A percentile compares a stretch with the other conserved stretches of the same genome.
These are phyloP conservation scores for Penicillium sp. DNA, from an alignment of 2,329 filamentous ascomycete genomes.

Conservation along the genomic window DNA sequence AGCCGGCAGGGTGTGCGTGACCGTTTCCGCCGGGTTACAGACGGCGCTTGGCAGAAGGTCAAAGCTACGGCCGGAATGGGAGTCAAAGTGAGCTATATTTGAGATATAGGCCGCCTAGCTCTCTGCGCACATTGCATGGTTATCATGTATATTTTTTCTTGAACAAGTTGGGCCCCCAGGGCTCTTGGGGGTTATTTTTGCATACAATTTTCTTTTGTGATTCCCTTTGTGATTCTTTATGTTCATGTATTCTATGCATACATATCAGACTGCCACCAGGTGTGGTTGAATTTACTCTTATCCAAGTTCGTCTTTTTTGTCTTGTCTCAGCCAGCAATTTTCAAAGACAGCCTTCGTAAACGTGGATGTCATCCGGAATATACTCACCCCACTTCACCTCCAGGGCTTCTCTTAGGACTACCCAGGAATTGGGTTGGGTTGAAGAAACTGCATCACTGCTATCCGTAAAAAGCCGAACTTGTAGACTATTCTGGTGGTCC, in stretches of 20 bases:
- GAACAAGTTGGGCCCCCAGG: conserved; percentile 5
- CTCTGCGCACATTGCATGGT: conserved; percentile 8
- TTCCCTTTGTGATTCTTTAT: conserved; percentile 10
- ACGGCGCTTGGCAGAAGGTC: conserved; percentile 74
- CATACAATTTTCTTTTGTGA: conserved; percentile 21
- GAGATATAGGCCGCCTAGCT: conserved; percentile 10
- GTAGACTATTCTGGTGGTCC: background rate
- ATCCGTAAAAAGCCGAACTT: background rate
- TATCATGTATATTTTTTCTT: conserved; percentile 14
- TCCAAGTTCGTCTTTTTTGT: background rate
- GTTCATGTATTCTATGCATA: conserved; percentile 16
- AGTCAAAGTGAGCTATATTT: conserved; percentile 96
- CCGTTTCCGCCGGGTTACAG: conserved; percentile 66
- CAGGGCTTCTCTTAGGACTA: no score
- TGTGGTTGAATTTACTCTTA: conserved; percentile 1
- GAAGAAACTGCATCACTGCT: background rate
- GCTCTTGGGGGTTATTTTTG: conserved; percentile 4
- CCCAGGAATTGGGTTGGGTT: background rate
- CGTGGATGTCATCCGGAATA: no score
- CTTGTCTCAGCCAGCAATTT: background rate
- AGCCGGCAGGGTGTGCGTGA: conserved; percentile 73
- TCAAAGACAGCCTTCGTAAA: background rate
- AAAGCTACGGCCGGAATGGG: conserved; percentile 89
- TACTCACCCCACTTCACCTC: no score
- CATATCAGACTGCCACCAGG: conserved; percentile 10